Base-by-base conservation (phyloP, 2,329 filamentous ascomycete species). In the Aspergillus alliaceus region DNA sequence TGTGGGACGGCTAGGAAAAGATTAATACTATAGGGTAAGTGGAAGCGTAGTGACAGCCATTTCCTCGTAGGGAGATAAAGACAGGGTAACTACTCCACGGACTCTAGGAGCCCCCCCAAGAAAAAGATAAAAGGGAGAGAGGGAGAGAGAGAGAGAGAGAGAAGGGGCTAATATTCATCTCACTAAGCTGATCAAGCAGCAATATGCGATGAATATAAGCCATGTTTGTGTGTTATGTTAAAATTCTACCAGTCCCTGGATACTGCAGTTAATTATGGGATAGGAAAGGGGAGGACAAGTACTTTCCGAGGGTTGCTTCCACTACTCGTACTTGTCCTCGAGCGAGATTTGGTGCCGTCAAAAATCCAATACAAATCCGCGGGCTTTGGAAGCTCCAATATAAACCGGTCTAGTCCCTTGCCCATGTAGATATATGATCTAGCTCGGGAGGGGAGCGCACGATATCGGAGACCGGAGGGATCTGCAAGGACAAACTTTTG, bases 341-440 rank as follows among this genome's bases (percentile, higher is more conserved):
- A 25, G 39, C 3, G 15, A 15, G 25, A 6, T 44, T n/a, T 25
- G 24, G 22, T 25, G 22, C 12, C 6, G 39, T 34, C 27, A 34
- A 53, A 37, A 39, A 4, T 37, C 32, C 20, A 31, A 22, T 29
- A 29, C 24, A 31, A 49, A 54, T 56, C 35, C 39, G 59, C 59
- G 58, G 58, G 58, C 42, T 54, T 56, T 42, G 47, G 54, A 32
- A 31, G 18, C 25, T 24, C 54, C 53, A 55, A 54, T n/a, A 54
- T 54, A 39, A 53, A 54, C 37, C 50, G 42, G 44, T 37, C 56
- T 59, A 58, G 51, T 27, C 35, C 35, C 31, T 50, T 56, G 29
- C 25, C 18, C 51, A 42, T 60, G 59, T 56, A 58, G 49, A 31
- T 44, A 31, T 44, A 25, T 44, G 14, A 48, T 29, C 49, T 47